A percentile compares a stretch with the other conserved stretches of the same genome.
Conservation (phyloP, 305 asterid species). For the Solanum hybrid region DNA sequence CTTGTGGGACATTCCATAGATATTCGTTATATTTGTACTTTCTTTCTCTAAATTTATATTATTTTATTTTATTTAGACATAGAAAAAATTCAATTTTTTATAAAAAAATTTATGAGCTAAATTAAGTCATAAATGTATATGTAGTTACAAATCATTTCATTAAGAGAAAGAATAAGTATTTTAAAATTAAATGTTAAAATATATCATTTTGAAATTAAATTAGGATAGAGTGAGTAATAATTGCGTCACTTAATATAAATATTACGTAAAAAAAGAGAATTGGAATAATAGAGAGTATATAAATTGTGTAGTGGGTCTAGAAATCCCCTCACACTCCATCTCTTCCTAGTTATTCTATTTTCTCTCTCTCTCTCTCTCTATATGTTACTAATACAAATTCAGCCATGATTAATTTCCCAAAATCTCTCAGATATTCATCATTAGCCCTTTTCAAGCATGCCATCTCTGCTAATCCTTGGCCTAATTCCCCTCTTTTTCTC, state of each 20-base stretch:
- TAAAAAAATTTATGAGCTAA: too few species aligned
- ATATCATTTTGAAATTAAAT: not conserved
- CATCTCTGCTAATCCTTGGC: not conserved
- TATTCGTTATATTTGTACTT: not conserved
- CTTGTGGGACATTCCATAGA: not conserved
- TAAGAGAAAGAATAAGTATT: too few species aligned
- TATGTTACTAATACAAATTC: not conserved
- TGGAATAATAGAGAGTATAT: not conserved
- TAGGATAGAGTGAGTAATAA: not conserved
- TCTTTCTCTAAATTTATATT: too few species aligned
- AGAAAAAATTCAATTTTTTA: too few species aligned
- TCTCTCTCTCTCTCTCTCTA: too few species aligned
- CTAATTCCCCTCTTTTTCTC: not conserved
- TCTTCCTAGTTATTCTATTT: not conserved
- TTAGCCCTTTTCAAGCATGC: not conserved
- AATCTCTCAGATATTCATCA: not conserved
- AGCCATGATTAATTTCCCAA: not conserved
- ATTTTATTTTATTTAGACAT: too few species aligned
- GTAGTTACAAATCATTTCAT: too few species aligned
- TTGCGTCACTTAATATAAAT: not conserved
- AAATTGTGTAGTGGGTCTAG: not conserved
- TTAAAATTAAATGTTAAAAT: too few species aligned
- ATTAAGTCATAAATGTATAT: too few species aligned
- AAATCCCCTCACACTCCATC: too few species aligned
- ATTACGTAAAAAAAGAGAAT: not conserved